These are phyloP conservation scores for Cardamine occulta DNA, from an alignment of 345 rosid species.

Conservation along the genomic window DNA sequence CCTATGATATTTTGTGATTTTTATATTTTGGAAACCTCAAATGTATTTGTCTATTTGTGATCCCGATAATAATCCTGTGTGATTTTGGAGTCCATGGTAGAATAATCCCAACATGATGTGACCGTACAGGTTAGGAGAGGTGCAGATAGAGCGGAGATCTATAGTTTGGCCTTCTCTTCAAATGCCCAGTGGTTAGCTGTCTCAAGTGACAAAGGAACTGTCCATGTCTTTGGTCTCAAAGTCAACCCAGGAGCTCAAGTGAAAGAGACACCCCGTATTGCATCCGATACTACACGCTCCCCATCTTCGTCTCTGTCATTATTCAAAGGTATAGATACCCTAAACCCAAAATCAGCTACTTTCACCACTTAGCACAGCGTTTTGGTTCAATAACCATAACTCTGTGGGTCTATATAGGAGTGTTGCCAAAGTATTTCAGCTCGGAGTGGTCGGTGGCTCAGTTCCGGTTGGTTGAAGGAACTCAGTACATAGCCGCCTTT, in stretches of 20 bases:
- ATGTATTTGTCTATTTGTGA: neutral
- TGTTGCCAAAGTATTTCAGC: constrained; percentile 93
- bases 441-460: constrained; percentile 98
- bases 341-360: constrained; percentile 1
- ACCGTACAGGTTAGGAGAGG: constrained; percentile 84
- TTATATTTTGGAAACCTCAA: neutral
- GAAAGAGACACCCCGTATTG: constrained; percentile 50
- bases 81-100: constrained; percentile 11
- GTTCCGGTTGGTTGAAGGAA: constrained; percentile 85
- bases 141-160: constrained; percentile 97
- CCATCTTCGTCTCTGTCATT: constrained; percentile 63
- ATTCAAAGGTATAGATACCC: constrained; percentile 60
- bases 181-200: constrained; percentile 90
- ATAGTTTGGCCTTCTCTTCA: constrained; percentile 93
- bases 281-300: constrained; percentile 44
- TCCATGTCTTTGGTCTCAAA: constrained; percentile 94
- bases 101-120: constrained; percentile 19
- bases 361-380: constrained; percentile 3
- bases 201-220: constrained; percentile 98
- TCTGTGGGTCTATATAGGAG: constrained; percentile 56
- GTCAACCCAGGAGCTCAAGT: constrained; percentile 59
- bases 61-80: neutral
- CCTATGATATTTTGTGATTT: neutral
- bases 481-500: constrained; percentile 82
- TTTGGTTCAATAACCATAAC: neutral